phyloP scores from a whole-genome alignment of 2,329 filamentous ascomycete species.

The Ophiostoma piceae region DNA sequence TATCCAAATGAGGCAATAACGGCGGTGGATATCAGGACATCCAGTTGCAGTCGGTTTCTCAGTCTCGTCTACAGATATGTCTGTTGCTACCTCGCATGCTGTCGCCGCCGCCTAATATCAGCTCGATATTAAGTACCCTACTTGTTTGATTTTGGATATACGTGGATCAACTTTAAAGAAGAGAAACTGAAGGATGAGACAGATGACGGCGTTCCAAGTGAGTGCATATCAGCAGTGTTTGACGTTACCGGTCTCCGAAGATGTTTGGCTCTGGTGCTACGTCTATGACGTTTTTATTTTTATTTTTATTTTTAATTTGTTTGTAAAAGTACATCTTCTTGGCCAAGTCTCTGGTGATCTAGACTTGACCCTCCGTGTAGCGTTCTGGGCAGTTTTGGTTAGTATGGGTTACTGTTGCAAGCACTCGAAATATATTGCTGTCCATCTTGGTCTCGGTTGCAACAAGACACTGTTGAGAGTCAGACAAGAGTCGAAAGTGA shows the following conservation, averaged over 20 bases:
- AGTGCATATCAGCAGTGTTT: neutral
- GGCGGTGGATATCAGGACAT: neutral
- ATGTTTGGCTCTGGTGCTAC: neutral
- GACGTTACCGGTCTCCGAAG: neutral
- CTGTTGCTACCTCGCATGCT: neutral
- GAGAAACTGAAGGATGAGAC: neutral
- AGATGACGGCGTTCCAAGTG: neutral
- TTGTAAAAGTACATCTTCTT: neutral
- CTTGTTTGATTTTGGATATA: neutral
- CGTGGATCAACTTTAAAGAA: neutral
- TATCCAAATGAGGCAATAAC: conserved; percentile 1
- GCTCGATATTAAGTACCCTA: neutral
- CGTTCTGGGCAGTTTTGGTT: neutral
- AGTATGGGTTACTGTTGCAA: neutral
- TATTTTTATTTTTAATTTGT: too few relatives aligned
- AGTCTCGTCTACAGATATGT: neutral
- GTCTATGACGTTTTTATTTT: neutral
- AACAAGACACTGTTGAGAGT: neutral
- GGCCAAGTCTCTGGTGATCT: neutral
- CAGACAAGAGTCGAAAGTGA: neutral
- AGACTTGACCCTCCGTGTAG: neutral
- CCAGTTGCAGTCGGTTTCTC: neutral
- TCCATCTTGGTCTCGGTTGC: neutral
- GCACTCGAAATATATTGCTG: neutral
- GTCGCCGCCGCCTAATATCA: neutral